Evolutionary conservation across 2,329 filamentous ascomycete species (phyloP).

Genomic region (Neospermospora avenae): DNA sequence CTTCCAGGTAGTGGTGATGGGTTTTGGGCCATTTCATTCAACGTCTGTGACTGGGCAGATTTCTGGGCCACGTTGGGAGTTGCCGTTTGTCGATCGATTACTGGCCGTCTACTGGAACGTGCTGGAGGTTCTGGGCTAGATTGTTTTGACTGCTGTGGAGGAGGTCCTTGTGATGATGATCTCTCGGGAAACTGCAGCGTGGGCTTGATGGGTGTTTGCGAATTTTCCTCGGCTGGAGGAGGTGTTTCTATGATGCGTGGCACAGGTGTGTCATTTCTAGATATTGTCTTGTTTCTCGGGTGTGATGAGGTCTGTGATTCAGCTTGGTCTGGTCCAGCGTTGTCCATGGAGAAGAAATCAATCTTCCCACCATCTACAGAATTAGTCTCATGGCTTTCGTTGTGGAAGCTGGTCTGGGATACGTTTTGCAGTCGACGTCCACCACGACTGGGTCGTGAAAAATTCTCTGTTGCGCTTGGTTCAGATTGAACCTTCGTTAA

Average conservation of each 20-base stretch:
- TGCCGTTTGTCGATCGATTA: slow-evolving; percentile 34
- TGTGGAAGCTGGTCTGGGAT: slow-evolving; percentile 16
- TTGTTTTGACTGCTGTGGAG: slow-evolving; percentile 21
- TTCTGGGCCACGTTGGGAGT: slow-evolving; percentile 27
- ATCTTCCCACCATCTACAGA: slow-evolving; percentile 19
- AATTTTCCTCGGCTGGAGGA: slow-evolving; percentile 35
- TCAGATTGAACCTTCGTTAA: slow-evolving; percentile 68
- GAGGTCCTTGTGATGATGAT: slow-evolving; percentile 49
- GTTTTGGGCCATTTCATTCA: slow-evolving; percentile 61
- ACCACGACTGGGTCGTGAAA: slow-evolving; percentile 51
- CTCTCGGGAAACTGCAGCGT: slow-evolving; percentile 46
- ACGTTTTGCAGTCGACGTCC: slow-evolving; percentile 28
- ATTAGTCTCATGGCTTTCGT: slow-evolving; percentile 11
- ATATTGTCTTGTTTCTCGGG: slow-evolving; percentile 33
- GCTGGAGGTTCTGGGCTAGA: slow-evolving; percentile 46
- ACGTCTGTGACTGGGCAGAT: slow-evolving; percentile 18
- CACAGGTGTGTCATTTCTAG: slow-evolving; percentile 38
- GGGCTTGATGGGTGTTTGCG: slow-evolving; percentile 16
- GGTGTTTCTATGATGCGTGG: slow-evolving; percentile 66
- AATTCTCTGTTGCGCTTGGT: slow-evolving; percentile 57
- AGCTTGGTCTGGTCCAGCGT: slow-evolving; percentile 1
- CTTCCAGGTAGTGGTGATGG: slow-evolving; percentile 69
- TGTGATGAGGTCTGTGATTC: slow-evolving; percentile 26
- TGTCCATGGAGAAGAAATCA: slow-evolving; percentile 7
- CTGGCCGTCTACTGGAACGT: slow-evolving; percentile 44